These are phyloP conservation scores for Hura crepitans DNA, from an alignment of 441 rosid species.

Conservation along the genomic window DNA sequence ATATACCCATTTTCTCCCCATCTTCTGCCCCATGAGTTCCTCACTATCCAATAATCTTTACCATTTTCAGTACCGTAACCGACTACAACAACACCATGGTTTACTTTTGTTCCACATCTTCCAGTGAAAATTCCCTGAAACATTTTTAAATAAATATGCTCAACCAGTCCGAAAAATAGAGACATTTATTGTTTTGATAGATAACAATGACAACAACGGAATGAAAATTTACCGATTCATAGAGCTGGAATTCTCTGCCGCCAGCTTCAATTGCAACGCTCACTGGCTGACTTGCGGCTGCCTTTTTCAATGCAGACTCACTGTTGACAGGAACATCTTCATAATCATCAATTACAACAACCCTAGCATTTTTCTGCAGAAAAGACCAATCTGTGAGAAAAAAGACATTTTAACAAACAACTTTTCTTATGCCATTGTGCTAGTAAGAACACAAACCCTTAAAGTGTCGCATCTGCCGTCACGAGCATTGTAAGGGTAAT, in stretches of 20 bases:
- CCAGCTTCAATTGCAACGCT: constrained; percentile 81
- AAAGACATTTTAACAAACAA: background rate
- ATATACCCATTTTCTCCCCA: constrained; percentile 93
- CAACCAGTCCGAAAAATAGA: background rate
- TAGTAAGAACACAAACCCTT: constrained; percentile 43
- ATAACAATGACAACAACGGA: background rate
- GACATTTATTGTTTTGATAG: background rate
- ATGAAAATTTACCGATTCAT: constrained; percentile 43
- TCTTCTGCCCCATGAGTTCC: constrained; percentile 72
- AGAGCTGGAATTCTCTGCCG: constrained; percentile 76
- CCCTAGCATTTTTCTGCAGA: constrained; percentile 71
- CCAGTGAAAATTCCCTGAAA: constrained; percentile 73
- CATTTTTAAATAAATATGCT: background rate
- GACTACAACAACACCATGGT: constrained; percentile 80
- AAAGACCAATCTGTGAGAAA: background rate
- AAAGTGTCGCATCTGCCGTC: constrained; percentile 57
- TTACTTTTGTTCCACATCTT: constrained; percentile 58
- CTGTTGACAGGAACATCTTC: constrained; percentile 63
- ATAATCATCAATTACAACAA: constrained; percentile 58
- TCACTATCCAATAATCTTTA: constrained; percentile 70
- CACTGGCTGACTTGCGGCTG: constrained; percentile 70
- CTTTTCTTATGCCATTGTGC: background rate
- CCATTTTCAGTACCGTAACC: constrained; percentile 82
- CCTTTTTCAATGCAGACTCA: constrained; percentile 61
- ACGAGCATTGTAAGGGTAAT: constrained; percentile 62